Percentiles rank a stretch among this genome's conserved stretches.
Conservation (phyloP, 1,284 basidiomycete genomes). For the Marasmius oreades region DNA sequence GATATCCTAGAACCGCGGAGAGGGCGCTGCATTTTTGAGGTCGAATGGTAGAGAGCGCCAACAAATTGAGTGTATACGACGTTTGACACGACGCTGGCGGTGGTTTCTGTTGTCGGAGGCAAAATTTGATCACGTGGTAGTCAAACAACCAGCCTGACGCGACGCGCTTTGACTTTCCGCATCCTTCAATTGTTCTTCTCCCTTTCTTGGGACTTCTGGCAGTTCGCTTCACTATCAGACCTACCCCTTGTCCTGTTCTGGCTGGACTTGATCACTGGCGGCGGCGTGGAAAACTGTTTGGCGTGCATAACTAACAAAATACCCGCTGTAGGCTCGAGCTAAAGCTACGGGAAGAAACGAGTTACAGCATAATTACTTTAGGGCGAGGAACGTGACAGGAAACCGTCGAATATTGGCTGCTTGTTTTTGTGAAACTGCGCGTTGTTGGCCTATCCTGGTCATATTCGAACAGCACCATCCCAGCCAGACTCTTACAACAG, state of each 20-base stretch:
- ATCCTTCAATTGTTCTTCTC: too few relatives aligned
- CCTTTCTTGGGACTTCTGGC: neutral
- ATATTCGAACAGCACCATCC: neutral
- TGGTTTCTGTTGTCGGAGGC: neutral
- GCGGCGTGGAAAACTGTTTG: neutral
- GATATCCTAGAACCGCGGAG: slow-evolving; percentile 72
- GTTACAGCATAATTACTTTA: neutral
- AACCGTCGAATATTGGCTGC: neutral
- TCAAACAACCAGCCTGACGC: neutral
- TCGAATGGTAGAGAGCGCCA: neutral
- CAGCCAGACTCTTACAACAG: neutral
- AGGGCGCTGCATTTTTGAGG: slow-evolving; percentile 51
- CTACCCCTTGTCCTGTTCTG: neutral
- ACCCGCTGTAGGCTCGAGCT: neutral
- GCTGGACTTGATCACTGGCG: neutral
- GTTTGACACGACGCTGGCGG: neutral
- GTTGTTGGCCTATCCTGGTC: too few relatives aligned
- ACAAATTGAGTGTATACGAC: neutral
- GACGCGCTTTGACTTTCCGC: neutral
- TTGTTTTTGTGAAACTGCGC: neutral
- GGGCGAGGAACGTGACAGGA: neutral
- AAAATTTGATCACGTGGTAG: slow-evolving; percentile 5
- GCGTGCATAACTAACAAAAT: neutral
- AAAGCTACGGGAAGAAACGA: neutral
- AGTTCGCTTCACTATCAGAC: neutral